Evolutionary conservation across 106 monocot genomes (phyloP).

Genomic region (Acorus gramineus): DNA sequence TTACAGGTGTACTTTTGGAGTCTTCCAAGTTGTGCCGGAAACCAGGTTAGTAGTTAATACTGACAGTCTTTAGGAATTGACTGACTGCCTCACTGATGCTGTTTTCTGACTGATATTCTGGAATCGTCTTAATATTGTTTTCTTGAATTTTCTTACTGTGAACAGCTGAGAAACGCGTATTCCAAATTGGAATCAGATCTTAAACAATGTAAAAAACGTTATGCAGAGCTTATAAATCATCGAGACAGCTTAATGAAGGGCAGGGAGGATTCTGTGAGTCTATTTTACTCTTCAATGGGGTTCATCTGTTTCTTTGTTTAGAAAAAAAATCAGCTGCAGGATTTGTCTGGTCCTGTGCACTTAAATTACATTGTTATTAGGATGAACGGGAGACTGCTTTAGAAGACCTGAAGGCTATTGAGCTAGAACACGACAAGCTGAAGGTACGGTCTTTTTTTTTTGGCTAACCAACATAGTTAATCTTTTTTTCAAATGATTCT

Average conservation of each 20-base stretch:
- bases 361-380: slow-evolving; percentile 19
- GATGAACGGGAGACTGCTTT: slow-evolving; percentile 74
- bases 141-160: neutral
- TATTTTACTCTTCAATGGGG: neutral
- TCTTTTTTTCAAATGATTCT: neutral
- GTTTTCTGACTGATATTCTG: too few relatives aligned
- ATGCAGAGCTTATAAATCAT: slow-evolving; percentile 59
- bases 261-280: slow-evolving; percentile 88
- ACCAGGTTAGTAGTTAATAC: slow-evolving; percentile 11
- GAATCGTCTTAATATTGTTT: neutral
- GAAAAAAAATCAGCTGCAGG: too few relatives aligned
- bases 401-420: slow-evolving; percentile 66
- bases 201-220: slow-evolving; percentile 35
- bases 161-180: slow-evolving; percentile 59
- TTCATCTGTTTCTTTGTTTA: neutral
- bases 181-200: slow-evolving; percentile 77
- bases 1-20: slow-evolving; percentile 34
- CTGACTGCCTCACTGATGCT: too few relatives aligned
- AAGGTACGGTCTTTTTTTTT: slow-evolving; percentile 29
- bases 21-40: slow-evolving; percentile 28
- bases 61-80: too few relatives aligned
- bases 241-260: slow-evolving; percentile 80
- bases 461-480: neutral
- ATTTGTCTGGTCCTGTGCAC: neutral
- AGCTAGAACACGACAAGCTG: slow-evolving; percentile 58